A percentile compares a stretch with the other conserved stretches of the same genome.
These are phyloP conservation scores for Pyrenochaeta sp. DNA, from an alignment of 2,329 filamentous ascomycete species.

Conservation along the genomic window DNA sequence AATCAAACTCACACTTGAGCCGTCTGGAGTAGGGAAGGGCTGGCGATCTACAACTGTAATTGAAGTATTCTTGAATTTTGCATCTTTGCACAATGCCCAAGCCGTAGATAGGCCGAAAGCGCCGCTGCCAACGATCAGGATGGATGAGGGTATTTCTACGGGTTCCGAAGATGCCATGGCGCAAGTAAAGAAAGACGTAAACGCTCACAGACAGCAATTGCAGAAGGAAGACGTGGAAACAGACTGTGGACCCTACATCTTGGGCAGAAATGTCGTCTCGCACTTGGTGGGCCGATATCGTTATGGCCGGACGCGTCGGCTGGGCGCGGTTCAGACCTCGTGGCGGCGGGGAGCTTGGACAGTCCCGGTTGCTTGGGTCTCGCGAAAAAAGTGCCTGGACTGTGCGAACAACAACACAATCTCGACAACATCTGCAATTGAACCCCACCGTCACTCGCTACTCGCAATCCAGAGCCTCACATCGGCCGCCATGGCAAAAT, in stretches of 20 bases:
- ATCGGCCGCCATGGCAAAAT: slow-evolving; percentile 38
- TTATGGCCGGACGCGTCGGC: slow-evolving; percentile 29
- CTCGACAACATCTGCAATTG: slow-evolving; percentile 23
- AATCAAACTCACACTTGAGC: slow-evolving; percentile 56
- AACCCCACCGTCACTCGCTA: slow-evolving; percentile 15
- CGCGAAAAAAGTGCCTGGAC: slow-evolving; percentile 22
- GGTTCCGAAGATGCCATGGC: slow-evolving; percentile 30
- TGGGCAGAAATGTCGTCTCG: slow-evolving; percentile 1
- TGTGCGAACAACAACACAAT: slow-evolving; percentile 11
- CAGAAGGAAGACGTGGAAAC: background rate
- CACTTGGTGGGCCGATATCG: slow-evolving; percentile 38
- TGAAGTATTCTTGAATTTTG: slow-evolving; percentile 57
- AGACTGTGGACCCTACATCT: slow-evolving; percentile 13
- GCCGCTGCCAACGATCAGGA: slow-evolving; percentile 60
- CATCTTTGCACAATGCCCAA: slow-evolving; percentile 70
- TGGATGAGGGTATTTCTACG: slow-evolving; percentile 47
- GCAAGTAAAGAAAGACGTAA: slow-evolving; percentile 2
- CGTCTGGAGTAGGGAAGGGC: slow-evolving; percentile 65
- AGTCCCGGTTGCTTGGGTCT: slow-evolving; percentile 19
- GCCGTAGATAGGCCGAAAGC: slow-evolving; percentile 71
- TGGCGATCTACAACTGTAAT: slow-evolving; percentile 67
- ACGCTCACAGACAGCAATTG: slow-evolving; percentile 6
- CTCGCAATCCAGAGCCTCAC: background rate
- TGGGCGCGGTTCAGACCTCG: slow-evolving; percentile 30
- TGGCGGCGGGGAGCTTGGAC: slow-evolving; percentile 22